Base-by-base conservation (phyloP, 768 basidiomycete species). In the Amanita fuliginea region DNA sequence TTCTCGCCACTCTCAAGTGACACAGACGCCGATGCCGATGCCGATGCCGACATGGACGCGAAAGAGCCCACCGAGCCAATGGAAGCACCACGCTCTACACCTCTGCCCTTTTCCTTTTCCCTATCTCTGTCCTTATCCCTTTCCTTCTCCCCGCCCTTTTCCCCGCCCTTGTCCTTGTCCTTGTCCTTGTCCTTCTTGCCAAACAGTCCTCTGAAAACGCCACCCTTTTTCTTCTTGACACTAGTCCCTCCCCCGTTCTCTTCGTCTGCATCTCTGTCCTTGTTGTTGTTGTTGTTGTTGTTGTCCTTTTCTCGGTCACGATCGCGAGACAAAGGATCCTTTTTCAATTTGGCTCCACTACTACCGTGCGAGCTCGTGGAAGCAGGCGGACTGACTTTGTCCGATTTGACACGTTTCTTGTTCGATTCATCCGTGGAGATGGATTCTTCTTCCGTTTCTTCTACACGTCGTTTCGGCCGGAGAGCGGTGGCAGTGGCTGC, bases 181-280 rank as follows among this genome's bases (percentile, higher is more conserved):
- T 81, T 81, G 56, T 73, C 71, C 66, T 83, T 87, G 58, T 86
- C 80, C 63, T 85, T 92, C 64, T 79, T 82, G 14, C 75, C 74
- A 61, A 95, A 95, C 43, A 97, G 58, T 0, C 81, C 73, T 11
- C 80, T 74, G 55, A 96, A 83, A 50, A 97, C 74, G 3, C 85
- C 80, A 3, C 78, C 66, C 48, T 77, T 81, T 67, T 82, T 83
- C 66, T 84, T 82, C 67, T 83, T 80, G 32, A 67, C 34, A 24
- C 24, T 26, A n/a, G n/a, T n/a, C 1, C 59, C 62, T 7, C 61
- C 60, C 7, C 68, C 65, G 10, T 67, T 70, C 4, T 66, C 64
- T 5, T 62, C 53, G 0, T 65, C 60, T 51, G 56, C 57, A 48
- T 57, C 47, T 34, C 58, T 42, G 39, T 42, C 47, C 37, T 57